Evolutionary conservation across 1,139 yeast genomes (phyloP).

Genomic region (Pneumocystis oryctolagi): DNA sequence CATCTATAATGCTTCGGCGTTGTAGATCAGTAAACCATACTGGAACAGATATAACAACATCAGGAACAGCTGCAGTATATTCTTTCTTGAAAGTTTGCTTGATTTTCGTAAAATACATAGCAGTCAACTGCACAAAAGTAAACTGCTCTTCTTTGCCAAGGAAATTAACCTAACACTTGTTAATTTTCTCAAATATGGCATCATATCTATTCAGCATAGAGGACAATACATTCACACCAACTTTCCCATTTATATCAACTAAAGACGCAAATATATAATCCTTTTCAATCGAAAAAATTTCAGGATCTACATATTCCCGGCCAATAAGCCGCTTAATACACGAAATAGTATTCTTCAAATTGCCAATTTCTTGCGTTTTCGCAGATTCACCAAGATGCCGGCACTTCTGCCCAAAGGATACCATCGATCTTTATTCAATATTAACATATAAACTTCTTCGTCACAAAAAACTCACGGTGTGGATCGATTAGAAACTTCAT

Average conservation of each 20-base stretch:
- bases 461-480: conserved; percentile 40
- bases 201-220: neutral
- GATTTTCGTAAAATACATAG: conserved; percentile 86
- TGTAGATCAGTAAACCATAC: conserved; percentile 94
- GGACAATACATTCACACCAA: conserved; percentile 44
- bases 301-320: conserved; percentile 60
- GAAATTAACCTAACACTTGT: conserved; percentile 40
- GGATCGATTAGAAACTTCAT: conserved; percentile 94
- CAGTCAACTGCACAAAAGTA: conserved; percentile 78
- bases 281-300: conserved; percentile 50
- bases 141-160: conserved; percentile 66
- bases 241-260: conserved; percentile 48
- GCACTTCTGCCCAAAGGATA: conserved; percentile 80
- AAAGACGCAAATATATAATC: conserved; percentile 53
- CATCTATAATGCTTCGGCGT: conserved; percentile 93
- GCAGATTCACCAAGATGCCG: conserved; percentile 92
- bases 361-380: conserved; percentile 89
- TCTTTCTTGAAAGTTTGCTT: conserved; percentile 68
- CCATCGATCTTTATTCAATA: conserved; percentile 34
- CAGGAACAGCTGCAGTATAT: conserved; percentile 60
- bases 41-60: conserved; percentile 90
- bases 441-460: conserved; percentile 6
- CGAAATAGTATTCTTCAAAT: conserved; percentile 89
- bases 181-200: neutral
- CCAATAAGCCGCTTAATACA: conserved; percentile 87